Percentiles rank a stretch among this genome's conserved stretches.
Evolutionary conservation across 495 filamentous ascomycete genomes (phyloP).

Genomic region (Zalerion maritima): DNA sequence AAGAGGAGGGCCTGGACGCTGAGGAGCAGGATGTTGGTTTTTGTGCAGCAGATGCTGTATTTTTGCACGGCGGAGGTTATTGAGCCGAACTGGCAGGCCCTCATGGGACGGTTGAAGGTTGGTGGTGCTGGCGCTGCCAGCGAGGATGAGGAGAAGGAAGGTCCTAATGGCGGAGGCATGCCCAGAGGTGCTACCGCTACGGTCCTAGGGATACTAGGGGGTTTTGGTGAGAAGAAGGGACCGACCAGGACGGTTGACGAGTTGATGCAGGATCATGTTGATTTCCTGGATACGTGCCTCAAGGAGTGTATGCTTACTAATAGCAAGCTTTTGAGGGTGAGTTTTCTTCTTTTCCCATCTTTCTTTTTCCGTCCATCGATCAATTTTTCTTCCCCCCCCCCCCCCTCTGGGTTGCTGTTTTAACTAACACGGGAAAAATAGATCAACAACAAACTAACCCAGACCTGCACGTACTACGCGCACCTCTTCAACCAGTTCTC

Average conservation of each 20-base stretch:
- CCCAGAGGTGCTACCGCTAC: too few species aligned
- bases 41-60: constrained; percentile 89
- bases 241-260: constrained; percentile 85
- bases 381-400: not conserved
- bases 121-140: constrained; percentile 40
- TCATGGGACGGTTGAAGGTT: constrained; percentile 70
- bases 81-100: constrained; percentile 87
- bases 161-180: constrained; percentile 25
- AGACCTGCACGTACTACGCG: constrained; percentile 84
- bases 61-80: constrained; percentile 96
- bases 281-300: constrained; percentile 91
- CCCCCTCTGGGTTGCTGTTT: constrained; percentile 1
- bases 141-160: constrained; percentile 19
- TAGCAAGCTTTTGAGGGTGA: constrained; percentile 76
- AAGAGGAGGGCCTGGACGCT: constrained; percentile 87
- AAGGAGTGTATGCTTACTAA: constrained; percentile 99
- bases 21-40: constrained; percentile 85
- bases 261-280: constrained; percentile 97
- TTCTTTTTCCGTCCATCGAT: not conserved
- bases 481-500: constrained; percentile 69
- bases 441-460: constrained; percentile 92
- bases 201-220: too few species aligned
- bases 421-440: constrained; percentile 25
- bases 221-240: not conserved
- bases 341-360: constrained; percentile 10